Percentiles rank a stretch among this genome's conserved stretches.
Evolutionary conservation across 352 stramenopile genomes (phyloP).

Genomic region (Thraustotheca clavata): DNA sequence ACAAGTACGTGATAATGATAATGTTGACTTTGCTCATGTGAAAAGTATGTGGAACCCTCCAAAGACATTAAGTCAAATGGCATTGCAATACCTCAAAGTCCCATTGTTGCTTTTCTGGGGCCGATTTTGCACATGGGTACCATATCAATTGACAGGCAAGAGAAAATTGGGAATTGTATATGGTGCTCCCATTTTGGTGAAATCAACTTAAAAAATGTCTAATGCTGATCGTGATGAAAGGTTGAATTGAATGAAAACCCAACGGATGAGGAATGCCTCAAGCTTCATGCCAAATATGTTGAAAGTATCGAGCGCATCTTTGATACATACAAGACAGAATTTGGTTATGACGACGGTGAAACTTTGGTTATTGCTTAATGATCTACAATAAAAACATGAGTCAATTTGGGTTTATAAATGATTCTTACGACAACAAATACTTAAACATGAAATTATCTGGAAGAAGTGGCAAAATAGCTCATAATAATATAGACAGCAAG

Average conservation of each 20-base stretch:
- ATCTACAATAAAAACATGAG: too few relatives aligned
- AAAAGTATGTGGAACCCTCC: constrained; percentile 57
- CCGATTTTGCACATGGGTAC: constrained; percentile 64
- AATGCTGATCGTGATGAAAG: neutral
- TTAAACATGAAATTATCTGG: neutral
- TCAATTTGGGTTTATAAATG: too few relatives aligned
- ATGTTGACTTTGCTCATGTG: neutral
- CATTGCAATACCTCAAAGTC: constrained; percentile 63
- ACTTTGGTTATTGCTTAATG: constrained; percentile 53
- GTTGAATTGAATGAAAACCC: constrained; percentile 41
- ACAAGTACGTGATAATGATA: constrained; percentile 48
- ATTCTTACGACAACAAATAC: too few relatives aligned
- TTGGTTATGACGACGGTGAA: constrained; percentile 67
- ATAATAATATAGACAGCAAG: neutral
- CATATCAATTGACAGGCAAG: constrained; percentile 50
- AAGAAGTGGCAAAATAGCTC: neutral
- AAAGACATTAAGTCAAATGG: constrained; percentile 45
- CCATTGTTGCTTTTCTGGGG: constrained; percentile 75
- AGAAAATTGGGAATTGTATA: constrained; percentile 57
- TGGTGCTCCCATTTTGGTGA: constrained; percentile 48
- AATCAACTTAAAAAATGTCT: neutral
- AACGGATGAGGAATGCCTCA: constrained; percentile 47
- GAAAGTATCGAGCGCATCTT: constrained; percentile 55
- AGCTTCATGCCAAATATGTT: constrained; percentile 49
- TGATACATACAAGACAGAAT: constrained; percentile 56